phyloP scores from a whole-genome alignment of 495 filamentous ascomycete genomes.

The Penicillium parvum region DNA sequence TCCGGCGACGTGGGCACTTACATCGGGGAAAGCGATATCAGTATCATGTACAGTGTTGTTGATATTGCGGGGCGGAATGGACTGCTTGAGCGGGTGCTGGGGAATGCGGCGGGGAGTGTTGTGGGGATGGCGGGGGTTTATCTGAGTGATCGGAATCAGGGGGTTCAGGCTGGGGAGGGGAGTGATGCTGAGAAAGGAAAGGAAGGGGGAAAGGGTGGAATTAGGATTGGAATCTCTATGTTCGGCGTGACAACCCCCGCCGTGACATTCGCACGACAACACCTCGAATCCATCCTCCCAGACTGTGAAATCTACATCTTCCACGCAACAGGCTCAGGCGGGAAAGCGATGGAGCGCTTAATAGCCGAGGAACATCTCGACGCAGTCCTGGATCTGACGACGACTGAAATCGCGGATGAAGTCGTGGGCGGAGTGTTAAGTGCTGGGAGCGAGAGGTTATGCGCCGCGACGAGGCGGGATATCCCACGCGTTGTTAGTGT shows the following conservation, averaged over 20 bases:
- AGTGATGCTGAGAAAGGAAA: not conserved
- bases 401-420: conserved; percentile 61
- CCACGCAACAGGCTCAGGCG: conserved; percentile 65
- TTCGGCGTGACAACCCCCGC: conserved; percentile 69
- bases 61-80: conserved; percentile 63
- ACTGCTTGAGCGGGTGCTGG: conserved; percentile 50
- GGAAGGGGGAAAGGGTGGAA: conserved; percentile 9
- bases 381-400: conserved; percentile 64
- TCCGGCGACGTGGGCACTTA: conserved; percentile 55
- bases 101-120: conserved; percentile 58
- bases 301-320: conserved; percentile 59
- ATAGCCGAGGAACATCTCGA: conserved; percentile 50
- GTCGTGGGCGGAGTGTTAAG: conserved; percentile 58
- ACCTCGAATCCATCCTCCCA: conserved; percentile 33
- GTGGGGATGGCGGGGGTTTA: conserved; percentile 44
- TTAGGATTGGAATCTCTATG: conserved; percentile 60
- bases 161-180: no score
- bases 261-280: conserved; percentile 44
- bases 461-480: conserved; percentile 46
- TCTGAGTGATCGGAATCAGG: no score
- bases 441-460: conserved; percentile 51
- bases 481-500: conserved; percentile 60
- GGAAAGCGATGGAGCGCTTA: conserved; percentile 62
- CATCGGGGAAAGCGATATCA: conserved; percentile 62
- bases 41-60: conserved; percentile 64